phyloP scores from a whole-genome alignment of 2,329 filamentous ascomycete genomes.

The Talaromyces sp. region DNA sequence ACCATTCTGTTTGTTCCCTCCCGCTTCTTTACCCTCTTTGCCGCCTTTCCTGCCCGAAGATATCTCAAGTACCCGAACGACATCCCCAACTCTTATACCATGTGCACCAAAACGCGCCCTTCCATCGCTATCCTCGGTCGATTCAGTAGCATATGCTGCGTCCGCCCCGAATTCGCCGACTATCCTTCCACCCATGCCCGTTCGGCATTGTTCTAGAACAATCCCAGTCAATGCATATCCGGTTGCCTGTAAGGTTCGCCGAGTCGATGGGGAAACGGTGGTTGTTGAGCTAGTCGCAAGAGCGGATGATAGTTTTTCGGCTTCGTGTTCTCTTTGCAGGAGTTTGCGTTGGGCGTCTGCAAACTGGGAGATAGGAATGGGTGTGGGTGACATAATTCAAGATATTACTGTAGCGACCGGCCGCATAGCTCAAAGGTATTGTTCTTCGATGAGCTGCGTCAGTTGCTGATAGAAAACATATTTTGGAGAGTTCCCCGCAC shows the following conservation, averaged over 20 bases:
- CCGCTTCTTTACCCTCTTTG: constrained; percentile 31
- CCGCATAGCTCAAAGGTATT: constrained; percentile 12
- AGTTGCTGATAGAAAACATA: not conserved
- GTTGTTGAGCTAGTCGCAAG: constrained; percentile 41
- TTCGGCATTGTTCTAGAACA: constrained; percentile 69
- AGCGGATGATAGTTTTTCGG: constrained; percentile 43
- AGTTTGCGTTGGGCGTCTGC: constrained; percentile 43
- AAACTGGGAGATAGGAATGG: constrained; percentile 40
- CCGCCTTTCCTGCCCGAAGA: constrained; percentile 26
- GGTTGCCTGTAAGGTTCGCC: constrained; percentile 42
- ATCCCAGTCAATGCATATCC: constrained; percentile 51
- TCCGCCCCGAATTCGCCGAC: constrained; percentile 77
- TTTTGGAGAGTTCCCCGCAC: constrained; percentile 14
- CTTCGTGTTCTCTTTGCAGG: constrained; percentile 43
- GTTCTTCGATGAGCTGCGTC: not conserved
- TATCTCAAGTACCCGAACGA: constrained; percentile 44
- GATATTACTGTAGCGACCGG: not conserved
- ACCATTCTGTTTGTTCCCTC: constrained; percentile 31
- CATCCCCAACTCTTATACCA: constrained; percentile 48
- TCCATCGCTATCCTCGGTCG: constrained; percentile 36
- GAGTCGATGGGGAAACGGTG: constrained; percentile 41
- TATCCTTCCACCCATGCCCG: constrained; percentile 85
- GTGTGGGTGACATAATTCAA: constrained; percentile 14
- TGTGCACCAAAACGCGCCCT: constrained; percentile 43
- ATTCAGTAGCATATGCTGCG: constrained; percentile 56